These are phyloP conservation scores for Ceratobasidium sp. DNA, from an alignment of 1,284 basidiomycete genomes.

Conservation along the genomic window DNA sequence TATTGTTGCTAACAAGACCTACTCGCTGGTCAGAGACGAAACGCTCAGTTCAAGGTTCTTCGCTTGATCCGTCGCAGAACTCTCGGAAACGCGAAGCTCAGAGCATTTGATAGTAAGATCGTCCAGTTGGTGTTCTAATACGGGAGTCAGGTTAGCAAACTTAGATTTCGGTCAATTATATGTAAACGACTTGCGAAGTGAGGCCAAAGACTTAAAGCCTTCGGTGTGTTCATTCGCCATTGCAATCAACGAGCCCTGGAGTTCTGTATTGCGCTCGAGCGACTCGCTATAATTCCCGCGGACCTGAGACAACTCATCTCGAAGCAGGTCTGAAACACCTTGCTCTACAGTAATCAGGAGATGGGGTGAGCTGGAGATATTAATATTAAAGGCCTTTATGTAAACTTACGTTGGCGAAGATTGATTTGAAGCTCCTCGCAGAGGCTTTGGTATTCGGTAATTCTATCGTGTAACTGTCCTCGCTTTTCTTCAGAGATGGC, in stretches of 20 bases:
- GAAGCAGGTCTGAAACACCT: conserved; percentile 30
- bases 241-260: conserved; percentile 4
- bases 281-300: conserved; percentile 28
- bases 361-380: neutral
- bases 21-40: conserved; percentile 13
- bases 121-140: conserved; percentile 21
- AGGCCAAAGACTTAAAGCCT: conserved; percentile 1
- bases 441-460: conserved; percentile 1
- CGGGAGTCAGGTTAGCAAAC: neutral
- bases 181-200: conserved; percentile 3
- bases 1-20: neutral
- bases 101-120: neutral
- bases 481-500: neutral
- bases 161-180: neutral
- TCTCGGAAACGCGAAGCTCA: conserved; percentile 1
- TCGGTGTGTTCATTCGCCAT: conserved; percentile 7
- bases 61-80: neutral
- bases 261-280: conserved; percentile 14
- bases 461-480: neutral
- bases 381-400: neutral
- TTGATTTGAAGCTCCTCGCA: conserved; percentile 5
- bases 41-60: conserved; percentile 1
- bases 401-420: neutral
- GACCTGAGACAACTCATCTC: conserved; percentile 16
- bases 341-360: neutral